These are phyloP conservation scores for Neopestalotiopsis sp. DNA, from an alignment of 2,329 filamentous ascomycete genomes.

Conservation along the genomic window DNA sequence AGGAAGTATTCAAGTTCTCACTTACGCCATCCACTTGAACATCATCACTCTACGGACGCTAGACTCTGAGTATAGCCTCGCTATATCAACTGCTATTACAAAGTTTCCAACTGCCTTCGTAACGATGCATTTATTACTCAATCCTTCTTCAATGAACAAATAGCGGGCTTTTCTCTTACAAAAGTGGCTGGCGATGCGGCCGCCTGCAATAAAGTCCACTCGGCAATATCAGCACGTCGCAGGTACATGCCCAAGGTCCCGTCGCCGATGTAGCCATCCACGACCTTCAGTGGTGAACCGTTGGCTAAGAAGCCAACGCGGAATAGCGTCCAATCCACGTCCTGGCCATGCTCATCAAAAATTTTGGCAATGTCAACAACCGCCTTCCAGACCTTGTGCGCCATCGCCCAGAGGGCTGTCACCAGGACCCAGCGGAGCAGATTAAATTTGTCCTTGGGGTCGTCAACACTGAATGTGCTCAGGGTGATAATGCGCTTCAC, in stretches of 20 bases:
- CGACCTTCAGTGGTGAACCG: constrained; percentile 4
- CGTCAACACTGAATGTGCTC: constrained; percentile 18
- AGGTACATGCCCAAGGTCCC: constrained; percentile 17
- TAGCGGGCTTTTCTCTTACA: neutral
- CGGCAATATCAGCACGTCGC: constrained; percentile 19
- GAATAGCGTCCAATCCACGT: constrained; percentile 20
- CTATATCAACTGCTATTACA: no score
- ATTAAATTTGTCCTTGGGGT: constrained; percentile 16
- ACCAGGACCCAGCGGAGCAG: constrained; percentile 14
- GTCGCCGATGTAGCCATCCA: constrained; percentile 19
- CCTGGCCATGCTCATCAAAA: constrained; percentile 17
- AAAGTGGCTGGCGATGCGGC: neutral
- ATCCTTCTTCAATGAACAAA: neutral
- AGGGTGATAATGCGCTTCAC: constrained; percentile 20
- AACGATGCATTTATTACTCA: neutral
- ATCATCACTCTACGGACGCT: no score
- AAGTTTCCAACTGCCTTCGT: no score
- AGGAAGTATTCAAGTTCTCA: no score
- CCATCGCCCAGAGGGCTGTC: constrained; percentile 9
- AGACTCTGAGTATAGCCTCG: no score
- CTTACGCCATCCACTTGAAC: no score
- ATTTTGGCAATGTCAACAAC: constrained; percentile 13
- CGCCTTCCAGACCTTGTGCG: constrained; percentile 15
- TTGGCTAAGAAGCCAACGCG: constrained; percentile 19
- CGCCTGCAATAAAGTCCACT: constrained; percentile 19